Conservation (phyloP, 768 basidiomycete species). For the Suillus hirtellus region DNA sequence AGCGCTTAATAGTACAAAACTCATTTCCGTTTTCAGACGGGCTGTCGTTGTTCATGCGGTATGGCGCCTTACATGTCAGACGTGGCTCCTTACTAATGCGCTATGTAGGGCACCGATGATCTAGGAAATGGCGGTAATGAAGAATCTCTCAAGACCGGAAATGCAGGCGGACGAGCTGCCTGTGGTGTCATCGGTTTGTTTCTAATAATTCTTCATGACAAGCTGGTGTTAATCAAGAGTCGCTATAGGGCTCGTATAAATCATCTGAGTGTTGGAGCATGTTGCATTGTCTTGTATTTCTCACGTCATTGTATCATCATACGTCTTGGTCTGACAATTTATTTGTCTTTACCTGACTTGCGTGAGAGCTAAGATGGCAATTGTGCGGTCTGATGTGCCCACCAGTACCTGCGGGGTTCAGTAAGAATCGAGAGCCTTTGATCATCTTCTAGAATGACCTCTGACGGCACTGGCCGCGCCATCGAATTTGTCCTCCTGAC, state of each 20-base stretch:
- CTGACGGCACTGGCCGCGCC: not conserved
- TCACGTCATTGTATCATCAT: conserved; percentile 3
- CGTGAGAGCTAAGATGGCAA: not conserved
- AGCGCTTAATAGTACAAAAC: conserved; percentile 9
- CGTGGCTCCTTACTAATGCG: conserved; percentile 14
- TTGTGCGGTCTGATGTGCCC: not conserved
- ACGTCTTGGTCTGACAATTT: conserved; percentile 22
- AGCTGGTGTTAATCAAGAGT: not conserved
- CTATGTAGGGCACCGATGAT: conserved; percentile 68
- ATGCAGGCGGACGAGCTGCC: conserved; percentile 74
- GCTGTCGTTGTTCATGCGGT: conserved; percentile 76
- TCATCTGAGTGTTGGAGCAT: not conserved
- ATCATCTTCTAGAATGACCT: not conserved
- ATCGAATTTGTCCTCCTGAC: not conserved
- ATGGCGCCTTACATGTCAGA: conserved; percentile 16
- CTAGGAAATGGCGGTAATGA: conserved; percentile 67
- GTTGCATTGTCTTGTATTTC: not conserved
- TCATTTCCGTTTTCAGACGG: conserved; percentile 42
- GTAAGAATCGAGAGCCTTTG: not conserved
- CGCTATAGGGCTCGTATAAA: conserved; percentile 23
- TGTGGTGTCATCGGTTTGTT: conserved; percentile 76
- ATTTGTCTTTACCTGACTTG: not conserved
- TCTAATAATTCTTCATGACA: conserved; percentile 6
- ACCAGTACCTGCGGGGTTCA: not conserved
- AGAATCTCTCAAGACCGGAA: conserved; percentile 77